These are phyloP conservation scores for Acer saccharum DNA, from an alignment of 345 rosid genomes.

Conservation along the genomic window DNA sequence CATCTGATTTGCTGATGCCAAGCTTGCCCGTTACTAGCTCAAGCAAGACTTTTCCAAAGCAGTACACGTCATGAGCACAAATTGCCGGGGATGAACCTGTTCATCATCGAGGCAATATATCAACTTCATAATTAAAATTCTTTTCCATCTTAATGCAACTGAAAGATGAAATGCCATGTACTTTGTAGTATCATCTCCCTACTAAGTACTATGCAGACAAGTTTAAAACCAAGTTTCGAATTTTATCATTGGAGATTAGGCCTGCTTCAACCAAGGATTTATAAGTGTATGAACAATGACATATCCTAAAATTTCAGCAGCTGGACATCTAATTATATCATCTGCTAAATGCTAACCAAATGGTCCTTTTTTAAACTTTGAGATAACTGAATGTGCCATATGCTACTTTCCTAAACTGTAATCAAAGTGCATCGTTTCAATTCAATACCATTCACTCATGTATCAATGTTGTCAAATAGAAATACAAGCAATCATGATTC, in stretches of 20 bases:
- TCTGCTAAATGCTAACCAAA: too few relatives aligned
- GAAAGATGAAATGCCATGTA: not conserved
- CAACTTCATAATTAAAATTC: slow-evolving; percentile 14
- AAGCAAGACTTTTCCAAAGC: slow-evolving; percentile 85
- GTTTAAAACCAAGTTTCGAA: not conserved
- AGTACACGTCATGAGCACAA: slow-evolving; percentile 81
- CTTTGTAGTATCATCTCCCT: too few relatives aligned
- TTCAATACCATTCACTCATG: too few relatives aligned
- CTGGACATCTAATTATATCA: too few relatives aligned
- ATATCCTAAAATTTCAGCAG: too few relatives aligned
- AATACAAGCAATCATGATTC: not conserved
- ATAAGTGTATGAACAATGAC: not conserved
- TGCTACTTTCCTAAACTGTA: too few relatives aligned
- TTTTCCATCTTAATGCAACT: not conserved
- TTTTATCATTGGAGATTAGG: too few relatives aligned
- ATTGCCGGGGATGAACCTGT: slow-evolving; percentile 52
- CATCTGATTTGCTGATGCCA: slow-evolving; percentile 72
- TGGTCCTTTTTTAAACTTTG: too few relatives aligned
- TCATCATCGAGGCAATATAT: slow-evolving; percentile 21
- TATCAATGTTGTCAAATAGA: too few relatives aligned
- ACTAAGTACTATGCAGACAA: not conserved
- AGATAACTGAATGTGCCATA: too few relatives aligned
- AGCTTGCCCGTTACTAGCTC: slow-evolving; percentile 92
- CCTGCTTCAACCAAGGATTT: too few relatives aligned
- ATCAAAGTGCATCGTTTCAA: too few relatives aligned